phyloP scores from a whole-genome alignment of 768 basidiomycete species.

The Leccinum broughii region DNA sequence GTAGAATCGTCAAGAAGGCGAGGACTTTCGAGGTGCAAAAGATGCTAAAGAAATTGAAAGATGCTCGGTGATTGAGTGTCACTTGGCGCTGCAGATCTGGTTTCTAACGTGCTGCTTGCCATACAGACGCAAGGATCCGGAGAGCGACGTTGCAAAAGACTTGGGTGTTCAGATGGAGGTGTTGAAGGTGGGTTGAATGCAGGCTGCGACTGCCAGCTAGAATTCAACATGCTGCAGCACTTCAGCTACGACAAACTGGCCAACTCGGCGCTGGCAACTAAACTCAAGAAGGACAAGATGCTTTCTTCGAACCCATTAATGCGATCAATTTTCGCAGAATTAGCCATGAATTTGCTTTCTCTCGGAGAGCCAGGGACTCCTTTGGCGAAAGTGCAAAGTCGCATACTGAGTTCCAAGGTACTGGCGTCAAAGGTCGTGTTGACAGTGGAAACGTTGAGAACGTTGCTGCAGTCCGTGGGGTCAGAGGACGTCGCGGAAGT shows the following conservation, averaged over 20 bases:
- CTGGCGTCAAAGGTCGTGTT: constrained; percentile 58
- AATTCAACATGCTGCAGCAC: constrained; percentile 40
- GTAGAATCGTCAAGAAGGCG: constrained; percentile 78
- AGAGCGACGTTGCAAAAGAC: constrained; percentile 42
- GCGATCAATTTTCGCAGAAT: constrained; percentile 47
- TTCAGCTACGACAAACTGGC: constrained; percentile 60
- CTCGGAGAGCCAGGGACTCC: constrained; percentile 43
- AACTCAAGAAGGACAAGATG: constrained; percentile 69
- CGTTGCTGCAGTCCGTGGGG: constrained; percentile 35
- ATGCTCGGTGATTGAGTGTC: constrained; percentile 49
- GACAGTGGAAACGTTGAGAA: constrained; percentile 51
- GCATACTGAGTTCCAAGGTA: constrained; percentile 76
- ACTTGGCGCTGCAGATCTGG: background rate
- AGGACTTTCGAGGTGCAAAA: constrained; percentile 80
- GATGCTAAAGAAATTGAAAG: constrained; percentile 79
- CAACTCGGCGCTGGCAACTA: constrained; percentile 64
- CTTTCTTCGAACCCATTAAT: constrained; percentile 53
- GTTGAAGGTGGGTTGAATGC: constrained; percentile 57
- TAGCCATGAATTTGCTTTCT: constrained; percentile 37
- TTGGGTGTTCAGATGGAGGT: constrained; percentile 60
- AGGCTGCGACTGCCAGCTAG: background rate
- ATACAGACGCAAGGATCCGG: constrained; percentile 38
- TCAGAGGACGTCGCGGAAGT: constrained; percentile 18
- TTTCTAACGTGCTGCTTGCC: constrained; percentile 3
- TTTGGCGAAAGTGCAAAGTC: constrained; percentile 62